Evolutionary conservation across 108 stramenopile genomes (phyloP), one percentile per base, ranked within the genome.

Genomic region (Chaetoceros muelleri): DNA sequence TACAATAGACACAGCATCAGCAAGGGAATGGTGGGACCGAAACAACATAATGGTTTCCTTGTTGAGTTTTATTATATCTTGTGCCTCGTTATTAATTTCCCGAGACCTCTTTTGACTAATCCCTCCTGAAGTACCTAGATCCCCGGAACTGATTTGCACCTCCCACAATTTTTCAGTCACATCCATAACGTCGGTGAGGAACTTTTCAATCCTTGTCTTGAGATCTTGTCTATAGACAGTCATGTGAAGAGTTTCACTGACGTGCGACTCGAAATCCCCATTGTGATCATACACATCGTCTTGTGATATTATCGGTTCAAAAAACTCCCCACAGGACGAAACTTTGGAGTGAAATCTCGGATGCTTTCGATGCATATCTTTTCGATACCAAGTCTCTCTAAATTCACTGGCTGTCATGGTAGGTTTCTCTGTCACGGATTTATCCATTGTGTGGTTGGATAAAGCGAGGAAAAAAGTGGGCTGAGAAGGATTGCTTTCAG

Each of bases 21-120:
- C 91, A 64, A 93, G 31, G 3, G 78, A 79, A 65, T 93, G 91
- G 51, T 87, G 86, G 1, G 75, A 79, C 52, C 84, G 85, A 65
- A 93, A 93, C 1, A 89, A 51, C 3, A 93, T 48, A 0, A 87
- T 52, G 17, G 82, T 78, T 57, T 93, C 90, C 62, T 55, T 66
- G 17, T 27, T 16, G 48, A 0, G 44, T 17, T 48, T 22, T 20
- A 25, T 44, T 2, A 24, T 31, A 30, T 19, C 45, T 24, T 46
- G 19, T 45, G 19, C 51, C 24, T 63, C 69, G 10, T 48, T 8
- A 21, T 48, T 48, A 18, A 71, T 55, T 23, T 57, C 61, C 17
- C 64, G 55, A 18, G 51, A 56, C 30, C 71, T 78, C 25, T 55
- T 50, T 48, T 54, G 40, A 45, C 55, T 58, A 13, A 87, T 69